A percentile compares a stretch with the other conserved stretches of the same genome.
Evolutionary conservation across 257 asterid genomes (phyloP).

Genomic region (Solanum appendiculatum): DNA sequence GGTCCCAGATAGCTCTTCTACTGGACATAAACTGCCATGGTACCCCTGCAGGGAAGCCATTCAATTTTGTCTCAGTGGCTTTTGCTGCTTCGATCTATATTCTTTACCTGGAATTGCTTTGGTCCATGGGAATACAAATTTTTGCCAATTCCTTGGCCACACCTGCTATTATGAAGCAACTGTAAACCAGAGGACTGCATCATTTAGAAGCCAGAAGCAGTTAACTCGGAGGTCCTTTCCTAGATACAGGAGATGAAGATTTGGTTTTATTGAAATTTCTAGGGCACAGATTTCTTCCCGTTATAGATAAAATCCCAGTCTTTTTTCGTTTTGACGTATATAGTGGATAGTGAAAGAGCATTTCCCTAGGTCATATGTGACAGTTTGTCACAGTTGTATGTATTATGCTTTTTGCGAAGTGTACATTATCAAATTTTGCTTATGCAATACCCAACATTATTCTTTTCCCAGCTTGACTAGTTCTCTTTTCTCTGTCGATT

Average conservation of each 20-base stretch:
- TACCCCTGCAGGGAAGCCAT: constrained; percentile 2
- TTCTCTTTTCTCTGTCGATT: neutral
- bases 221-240: constrained; percentile 12
- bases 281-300: constrained; percentile 14
- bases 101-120: constrained; percentile 4
- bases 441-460: constrained; percentile 8
- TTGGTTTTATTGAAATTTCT: constrained; percentile 19
- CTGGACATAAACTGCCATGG: constrained; percentile 9
- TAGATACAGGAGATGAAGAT: constrained; percentile 19
- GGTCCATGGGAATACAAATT: constrained; percentile 16
- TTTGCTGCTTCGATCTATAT: constrained; percentile 13
- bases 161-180: constrained; percentile 21
- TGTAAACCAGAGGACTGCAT: constrained; percentile 4
- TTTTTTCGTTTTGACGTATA: constrained; percentile 38
- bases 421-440: constrained; percentile 58
- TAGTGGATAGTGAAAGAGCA: constrained; percentile 53
- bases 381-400: constrained; percentile 41
- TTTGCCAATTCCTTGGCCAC: constrained; percentile 17
- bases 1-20: constrained; percentile 39
- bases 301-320: constrained; percentile 14
- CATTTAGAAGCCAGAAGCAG: constrained; percentile 17
- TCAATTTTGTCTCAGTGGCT: constrained; percentile 12
- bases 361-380: constrained; percentile 26
- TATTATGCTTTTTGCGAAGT: constrained; percentile 28
- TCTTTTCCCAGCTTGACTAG: neutral